Evolutionary conservation across 768 basidiomycete genomes (phyloP).

Genomic region (Mycena crocata): DNA sequence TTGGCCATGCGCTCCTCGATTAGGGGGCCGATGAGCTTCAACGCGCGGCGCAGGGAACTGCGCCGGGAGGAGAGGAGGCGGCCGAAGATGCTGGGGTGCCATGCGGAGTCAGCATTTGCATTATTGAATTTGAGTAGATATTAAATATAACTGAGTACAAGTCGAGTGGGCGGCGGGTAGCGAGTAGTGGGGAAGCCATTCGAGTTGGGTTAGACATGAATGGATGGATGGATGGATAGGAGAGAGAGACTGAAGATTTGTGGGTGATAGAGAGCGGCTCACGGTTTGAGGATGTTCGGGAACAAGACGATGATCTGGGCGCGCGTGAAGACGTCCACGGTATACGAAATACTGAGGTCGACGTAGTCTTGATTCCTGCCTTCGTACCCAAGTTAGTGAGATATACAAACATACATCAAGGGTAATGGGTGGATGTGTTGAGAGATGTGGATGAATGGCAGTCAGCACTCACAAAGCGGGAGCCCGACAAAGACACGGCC

Average conservation of each 20-base stretch:
- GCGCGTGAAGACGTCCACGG: not conserved
- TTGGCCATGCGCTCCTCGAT: slow-evolving; percentile 44
- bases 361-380: slow-evolving; percentile 8
- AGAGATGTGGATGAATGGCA: not conserved
- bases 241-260: too few relatives aligned
- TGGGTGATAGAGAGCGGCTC: not conserved
- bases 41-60: not conserved
- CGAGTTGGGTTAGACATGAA: not conserved
- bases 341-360: not conserved
- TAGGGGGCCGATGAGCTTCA: slow-evolving; percentile 39
- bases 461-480: not conserved
- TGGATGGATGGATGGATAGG: too few relatives aligned
- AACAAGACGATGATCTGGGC: not conserved
- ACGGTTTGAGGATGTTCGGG: slow-evolving; percentile 5
- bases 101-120: too few relatives aligned
- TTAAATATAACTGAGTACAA: too few relatives aligned
- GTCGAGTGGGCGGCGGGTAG: too few relatives aligned
- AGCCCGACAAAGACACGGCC: slow-evolving; percentile 12
- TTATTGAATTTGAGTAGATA: too few relatives aligned
- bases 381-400: not conserved
- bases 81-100: not conserved
- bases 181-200: too few relatives aligned
- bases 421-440: too few relatives aligned
- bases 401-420: not conserved
- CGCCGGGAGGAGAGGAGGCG: not conserved